Evolutionary conservation across 495 filamentous ascomycete genomes (phyloP).

Genomic region (Xylaria telfairii): DNA sequence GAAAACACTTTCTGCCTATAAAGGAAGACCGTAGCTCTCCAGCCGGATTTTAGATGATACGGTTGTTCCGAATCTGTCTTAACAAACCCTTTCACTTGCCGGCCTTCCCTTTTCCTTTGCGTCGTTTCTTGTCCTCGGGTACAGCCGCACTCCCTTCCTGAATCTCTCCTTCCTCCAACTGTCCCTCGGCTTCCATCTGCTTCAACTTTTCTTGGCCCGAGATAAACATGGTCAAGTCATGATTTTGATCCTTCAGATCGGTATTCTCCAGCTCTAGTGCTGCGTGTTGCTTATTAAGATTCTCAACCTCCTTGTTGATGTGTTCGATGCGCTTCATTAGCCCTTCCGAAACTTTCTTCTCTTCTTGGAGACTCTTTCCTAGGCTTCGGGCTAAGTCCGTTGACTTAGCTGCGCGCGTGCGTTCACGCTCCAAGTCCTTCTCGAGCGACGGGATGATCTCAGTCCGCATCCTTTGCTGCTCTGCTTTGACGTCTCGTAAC

Average conservation of each 20-base stretch:
- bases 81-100: conserved; percentile 27
- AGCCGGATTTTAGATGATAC: neutral
- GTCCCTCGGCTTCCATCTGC: conserved; percentile 67
- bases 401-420: conserved; percentile 70
- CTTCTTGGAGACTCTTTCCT: conserved; percentile 81
- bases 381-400: conserved; percentile 76
- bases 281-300: conserved; percentile 59
- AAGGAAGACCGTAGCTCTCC: neutral
- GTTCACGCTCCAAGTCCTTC: conserved; percentile 70
- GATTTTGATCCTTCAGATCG: conserved; percentile 80
- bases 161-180: conserved; percentile 62
- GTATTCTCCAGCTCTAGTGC: conserved; percentile 61
- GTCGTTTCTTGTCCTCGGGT: conserved; percentile 59
- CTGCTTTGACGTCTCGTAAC: conserved; percentile 56
- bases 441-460: conserved; percentile 72
- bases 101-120: conserved; percentile 60
- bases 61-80: neutral
- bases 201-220: conserved; percentile 80
- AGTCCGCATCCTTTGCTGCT: conserved; percentile 60
- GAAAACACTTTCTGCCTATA: neutral
- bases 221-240: conserved; percentile 92
- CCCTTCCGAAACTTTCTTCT: conserved; percentile 81
- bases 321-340: conserved; percentile 78
- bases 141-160: conserved; percentile 57
- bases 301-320: conserved; percentile 63